phyloP scores from a whole-genome alignment of 306 rosid genomes.

The Ammopiptanthus mongolicus region DNA sequence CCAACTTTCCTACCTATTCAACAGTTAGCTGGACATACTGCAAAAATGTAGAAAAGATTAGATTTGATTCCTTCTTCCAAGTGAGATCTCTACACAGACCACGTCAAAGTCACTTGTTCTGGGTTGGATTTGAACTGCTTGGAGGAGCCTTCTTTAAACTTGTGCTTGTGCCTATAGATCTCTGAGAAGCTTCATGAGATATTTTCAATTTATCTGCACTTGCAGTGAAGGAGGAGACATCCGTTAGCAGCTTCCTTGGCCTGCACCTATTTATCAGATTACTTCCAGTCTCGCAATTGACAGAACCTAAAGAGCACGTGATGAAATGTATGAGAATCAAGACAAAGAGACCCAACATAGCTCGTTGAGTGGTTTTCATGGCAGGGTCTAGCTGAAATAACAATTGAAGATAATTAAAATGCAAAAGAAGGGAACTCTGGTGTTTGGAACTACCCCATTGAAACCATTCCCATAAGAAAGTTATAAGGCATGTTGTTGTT shows the following conservation, averaged over 20 bases:
- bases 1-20: constrained; percentile 39
- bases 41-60: constrained; percentile 32
- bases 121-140: constrained; percentile 71
- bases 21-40: constrained; percentile 25
- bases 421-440: background rate
- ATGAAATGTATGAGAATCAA: constrained; percentile 38
- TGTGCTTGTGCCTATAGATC: constrained; percentile 43
- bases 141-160: constrained; percentile 56
- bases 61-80: constrained; percentile 23
- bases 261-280: constrained; percentile 20
- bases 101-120: constrained; percentile 43
- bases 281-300: constrained; percentile 27
- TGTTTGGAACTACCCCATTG: constrained; percentile 23
- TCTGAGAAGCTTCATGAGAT: constrained; percentile 34
- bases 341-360: constrained; percentile 32
- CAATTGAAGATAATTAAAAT: background rate
- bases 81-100: constrained; percentile 26
- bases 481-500: constrained; percentile 22
- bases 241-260: constrained; percentile 44
- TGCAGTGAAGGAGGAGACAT: constrained; percentile 27
- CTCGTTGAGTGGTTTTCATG: constrained; percentile 48
- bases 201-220: constrained; percentile 25
- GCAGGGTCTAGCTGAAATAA: constrained; percentile 22
- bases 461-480: background rate
- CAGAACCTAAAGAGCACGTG: constrained; percentile 26